Evolutionary conservation across 2,329 filamentous ascomycete species (phyloP), one percentile per base, ranked within the genome.

Genomic region (Aspergillus neoniger): DNA sequence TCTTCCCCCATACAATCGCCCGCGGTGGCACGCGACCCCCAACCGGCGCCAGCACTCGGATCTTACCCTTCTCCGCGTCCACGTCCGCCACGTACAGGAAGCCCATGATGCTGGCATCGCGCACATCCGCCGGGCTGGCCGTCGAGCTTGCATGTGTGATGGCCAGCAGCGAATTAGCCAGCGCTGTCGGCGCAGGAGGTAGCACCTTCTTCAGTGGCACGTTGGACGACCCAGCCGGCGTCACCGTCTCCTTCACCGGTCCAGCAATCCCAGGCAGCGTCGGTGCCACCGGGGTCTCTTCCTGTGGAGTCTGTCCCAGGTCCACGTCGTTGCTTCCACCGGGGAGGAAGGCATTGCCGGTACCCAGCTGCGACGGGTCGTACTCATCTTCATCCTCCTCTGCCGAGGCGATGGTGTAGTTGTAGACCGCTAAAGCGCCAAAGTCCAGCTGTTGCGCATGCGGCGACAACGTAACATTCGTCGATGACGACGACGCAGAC

Each of bases 81-180:
- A 98, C 91, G 63, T 96, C 91, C 0, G 91, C 89, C 15, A 98
- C 90, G 71, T 96, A 97, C 30, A 97, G 85, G 71, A 96, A 99
- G 0, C 95, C 95, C 84, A 96, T 90, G 30, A 98, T 88, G 58
- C 89, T 90, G 7, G 92, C 88, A 67, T 93, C 89, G 12, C 91
- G 85, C 48, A 98, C 88, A 1, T 86, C 84, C 51, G 91, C 87
- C 6, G 89, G 84, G 0, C 85, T 79, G 62, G 95, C 92, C 50
- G 85, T 87, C 0, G 85, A 77, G 2, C 86, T 83, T 49, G 90
- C 92, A 71, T 92, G 88, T 76, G 96, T 92, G 56, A 99, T 88
- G 0, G 94, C 92, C 8, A 98, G 80, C 0, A 96, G 84, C 73
- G 89, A 91, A 71, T 96, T 92, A 63, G 91, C 85, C 77, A 98